Conservation (phyloP, 768 basidiomycete species). For the Candolleomyces efflorescens region DNA sequence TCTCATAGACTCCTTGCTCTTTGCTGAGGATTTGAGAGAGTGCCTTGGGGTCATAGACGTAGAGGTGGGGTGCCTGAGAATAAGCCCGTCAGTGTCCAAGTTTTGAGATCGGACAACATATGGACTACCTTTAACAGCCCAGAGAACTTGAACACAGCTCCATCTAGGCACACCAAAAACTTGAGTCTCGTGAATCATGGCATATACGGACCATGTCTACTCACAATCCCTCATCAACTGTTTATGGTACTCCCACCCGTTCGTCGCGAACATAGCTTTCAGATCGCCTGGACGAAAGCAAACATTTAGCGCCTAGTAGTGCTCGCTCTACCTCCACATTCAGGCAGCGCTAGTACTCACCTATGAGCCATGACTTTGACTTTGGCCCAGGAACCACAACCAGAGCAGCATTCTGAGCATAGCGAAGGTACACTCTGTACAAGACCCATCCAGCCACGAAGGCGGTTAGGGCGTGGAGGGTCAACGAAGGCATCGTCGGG, state of each 20-base stretch:
- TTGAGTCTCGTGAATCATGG: not conserved
- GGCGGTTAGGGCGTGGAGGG: not conserved
- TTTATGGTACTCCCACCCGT: constrained; percentile 34
- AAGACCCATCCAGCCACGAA: not conserved
- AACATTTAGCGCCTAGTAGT: no score
- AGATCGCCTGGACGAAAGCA: constrained; percentile 14
- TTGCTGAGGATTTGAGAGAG: constrained; percentile 37
- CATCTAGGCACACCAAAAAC: not conserved
- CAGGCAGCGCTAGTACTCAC: no score
- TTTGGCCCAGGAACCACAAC: not conserved
- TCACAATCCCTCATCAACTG: constrained; percentile 29
- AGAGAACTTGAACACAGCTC: constrained; percentile 26
- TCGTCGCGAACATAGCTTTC: constrained; percentile 31
- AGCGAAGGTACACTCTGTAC: constrained; percentile 1
- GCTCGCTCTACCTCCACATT: no score
- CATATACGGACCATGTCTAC: not conserved
- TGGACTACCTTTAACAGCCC: constrained; percentile 26
- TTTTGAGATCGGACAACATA: constrained; percentile 5
- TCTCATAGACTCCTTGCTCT: constrained; percentile 23
- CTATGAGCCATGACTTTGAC: not conserved
- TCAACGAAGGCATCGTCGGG: constrained; percentile 13
- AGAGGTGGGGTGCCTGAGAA: not conserved
- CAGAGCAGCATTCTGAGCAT: constrained; percentile 1
- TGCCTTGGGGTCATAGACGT: constrained; percentile 38
- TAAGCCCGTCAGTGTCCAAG: not conserved